Conservation (phyloP, 1,284 basidiomycete species). For the Trichosporon sp. region DNA sequence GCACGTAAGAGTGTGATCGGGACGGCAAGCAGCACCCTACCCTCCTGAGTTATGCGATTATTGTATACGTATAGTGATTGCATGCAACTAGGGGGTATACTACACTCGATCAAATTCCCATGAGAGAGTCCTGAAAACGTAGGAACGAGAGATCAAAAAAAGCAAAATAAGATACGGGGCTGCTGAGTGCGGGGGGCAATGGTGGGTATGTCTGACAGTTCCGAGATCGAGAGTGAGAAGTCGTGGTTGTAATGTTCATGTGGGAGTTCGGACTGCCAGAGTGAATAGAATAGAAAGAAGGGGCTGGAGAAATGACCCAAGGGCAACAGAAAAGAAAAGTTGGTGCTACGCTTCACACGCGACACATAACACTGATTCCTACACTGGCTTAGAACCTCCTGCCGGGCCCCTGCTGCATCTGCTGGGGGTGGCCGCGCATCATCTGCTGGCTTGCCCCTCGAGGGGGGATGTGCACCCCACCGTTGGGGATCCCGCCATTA, state of each 20-base stretch:
- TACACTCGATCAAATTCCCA: background rate
- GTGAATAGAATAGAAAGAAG: no score
- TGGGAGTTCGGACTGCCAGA: background rate
- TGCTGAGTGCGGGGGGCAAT: background rate
- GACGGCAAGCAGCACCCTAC: no score
- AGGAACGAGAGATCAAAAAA: background rate
- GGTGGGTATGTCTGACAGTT: background rate
- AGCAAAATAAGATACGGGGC: background rate
- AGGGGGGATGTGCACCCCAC: conserved; percentile 5
- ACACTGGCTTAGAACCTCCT: background rate
- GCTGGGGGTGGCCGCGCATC: conserved; percentile 3
- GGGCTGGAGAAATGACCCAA: background rate
- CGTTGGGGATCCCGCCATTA: no score
- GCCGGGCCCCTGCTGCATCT: background rate
- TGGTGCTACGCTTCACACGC: background rate
- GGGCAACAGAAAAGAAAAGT: background rate
- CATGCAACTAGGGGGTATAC: background rate
- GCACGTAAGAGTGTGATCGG: no score
- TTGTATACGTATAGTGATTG: background rate
- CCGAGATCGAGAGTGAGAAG: background rate
- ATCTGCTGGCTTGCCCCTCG: background rate
- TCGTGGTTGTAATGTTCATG: background rate
- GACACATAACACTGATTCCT: background rate
- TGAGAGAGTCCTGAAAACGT: background rate
- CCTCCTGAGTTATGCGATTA: no score